Evolutionary conservation across 2,329 filamentous ascomycete species (phyloP).

Genomic region (Phyllosticta ampelicida): DNA sequence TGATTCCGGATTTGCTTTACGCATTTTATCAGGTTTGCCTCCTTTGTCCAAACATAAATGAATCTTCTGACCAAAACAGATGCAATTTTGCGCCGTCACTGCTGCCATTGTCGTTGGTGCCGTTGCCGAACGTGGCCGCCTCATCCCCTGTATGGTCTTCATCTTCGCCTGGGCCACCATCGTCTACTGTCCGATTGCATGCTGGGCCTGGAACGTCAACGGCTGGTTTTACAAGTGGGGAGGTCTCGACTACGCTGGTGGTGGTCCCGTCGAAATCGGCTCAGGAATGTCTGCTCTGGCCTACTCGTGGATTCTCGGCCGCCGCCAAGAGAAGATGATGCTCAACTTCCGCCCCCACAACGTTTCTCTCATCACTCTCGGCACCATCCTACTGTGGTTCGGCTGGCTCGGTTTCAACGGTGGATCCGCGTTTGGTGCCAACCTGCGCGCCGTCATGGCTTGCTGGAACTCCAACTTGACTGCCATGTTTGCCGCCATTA

Average conservation of each 20-base stretch:
- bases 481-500: conserved; percentile 81
- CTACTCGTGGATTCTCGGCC: conserved; percentile 91
- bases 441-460: conserved; percentile 87
- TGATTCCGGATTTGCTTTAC: conserved; percentile 83
- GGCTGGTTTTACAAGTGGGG: conserved; percentile 89
- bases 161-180: conserved; percentile 92
- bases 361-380: conserved; percentile 86
- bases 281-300: conserved; percentile 89
- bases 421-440: conserved; percentile 85
- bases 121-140: conserved; percentile 84
- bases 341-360: conserved; percentile 95
- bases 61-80: conserved; percentile 40
- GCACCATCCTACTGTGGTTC: conserved; percentile 94
- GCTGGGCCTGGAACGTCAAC: conserved; percentile 93
- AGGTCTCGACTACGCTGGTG: conserved; percentile 91
- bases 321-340: conserved; percentile 98
- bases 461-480: conserved; percentile 97
- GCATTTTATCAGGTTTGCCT: conserved; percentile 74
- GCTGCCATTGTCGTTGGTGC: conserved; percentile 84
- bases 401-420: conserved; percentile 99
- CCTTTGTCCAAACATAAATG: neutral
- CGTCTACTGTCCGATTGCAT: conserved; percentile 93
- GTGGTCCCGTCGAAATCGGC: conserved; percentile 92
- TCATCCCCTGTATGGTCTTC: conserved; percentile 91
- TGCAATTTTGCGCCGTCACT: conserved; percentile 95